These are phyloP conservation scores for Debaryomyces robertsiae DNA, from an alignment of 1,139 yeast species.

Conservation along the genomic window DNA sequence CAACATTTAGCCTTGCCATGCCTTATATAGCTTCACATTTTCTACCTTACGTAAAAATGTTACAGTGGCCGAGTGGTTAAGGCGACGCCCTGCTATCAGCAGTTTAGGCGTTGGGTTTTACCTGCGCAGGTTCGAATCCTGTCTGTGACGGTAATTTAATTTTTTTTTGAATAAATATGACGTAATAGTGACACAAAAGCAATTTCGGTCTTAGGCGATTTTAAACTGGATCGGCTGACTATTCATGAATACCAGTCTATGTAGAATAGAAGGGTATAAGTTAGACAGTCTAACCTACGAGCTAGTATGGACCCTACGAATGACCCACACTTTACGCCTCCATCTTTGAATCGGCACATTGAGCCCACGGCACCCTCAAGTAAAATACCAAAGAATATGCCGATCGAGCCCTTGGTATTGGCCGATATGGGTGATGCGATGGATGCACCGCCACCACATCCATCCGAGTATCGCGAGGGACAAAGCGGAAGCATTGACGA, in stretches of 20 bases:
- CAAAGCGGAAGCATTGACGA: slow-evolving; percentile 8
- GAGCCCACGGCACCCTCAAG: slow-evolving; percentile 75
- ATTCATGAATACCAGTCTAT: too few relatives aligned
- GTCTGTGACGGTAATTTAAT: slow-evolving; percentile 62
- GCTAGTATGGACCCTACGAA: slow-evolving; percentile 71
- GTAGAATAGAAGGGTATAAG: too few relatives aligned
- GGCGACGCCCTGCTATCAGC: slow-evolving; percentile 56
- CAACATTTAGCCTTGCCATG: too few relatives aligned
- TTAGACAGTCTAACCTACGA: slow-evolving; percentile 1
- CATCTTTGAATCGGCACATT: slow-evolving; percentile 58
- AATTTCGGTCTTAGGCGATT: slow-evolving; percentile 2
- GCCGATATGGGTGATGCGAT: slow-evolving; percentile 73
- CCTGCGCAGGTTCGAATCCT: slow-evolving; percentile 83
- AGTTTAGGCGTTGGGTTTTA: slow-evolving; percentile 67
- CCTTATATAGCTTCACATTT: neutral
- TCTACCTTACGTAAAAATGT: slow-evolving; percentile 22
- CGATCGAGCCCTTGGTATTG: slow-evolving; percentile 71
- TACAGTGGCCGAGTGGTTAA: slow-evolving; percentile 58
- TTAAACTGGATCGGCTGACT: too few relatives aligned
- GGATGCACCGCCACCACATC: slow-evolving; percentile 73
- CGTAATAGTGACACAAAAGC: slow-evolving; percentile 6
- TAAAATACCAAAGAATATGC: slow-evolving; percentile 72
- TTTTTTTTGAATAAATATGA: slow-evolving; percentile 12
- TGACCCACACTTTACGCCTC: slow-evolving; percentile 78
- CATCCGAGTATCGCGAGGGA: slow-evolving; percentile 24